A percentile compares a stretch with the other conserved stretches of the same genome.
Conservation (phyloP, 441 rosid species). For the Pelargonium exstipulatum region DNA sequence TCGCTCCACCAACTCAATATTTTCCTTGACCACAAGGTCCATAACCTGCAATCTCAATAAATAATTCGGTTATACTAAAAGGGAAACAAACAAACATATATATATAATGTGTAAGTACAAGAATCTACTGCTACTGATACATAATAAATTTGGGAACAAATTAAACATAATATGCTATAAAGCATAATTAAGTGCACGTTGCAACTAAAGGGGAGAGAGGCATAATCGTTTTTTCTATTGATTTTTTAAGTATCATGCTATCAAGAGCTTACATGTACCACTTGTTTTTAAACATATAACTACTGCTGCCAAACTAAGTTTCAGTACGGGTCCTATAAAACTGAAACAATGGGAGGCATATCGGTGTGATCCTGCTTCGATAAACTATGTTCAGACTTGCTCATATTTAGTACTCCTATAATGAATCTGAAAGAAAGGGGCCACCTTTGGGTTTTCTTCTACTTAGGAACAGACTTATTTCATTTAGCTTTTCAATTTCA, state of each 20-base stretch:
- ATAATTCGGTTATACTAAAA: conserved; percentile 1
- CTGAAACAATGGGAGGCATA: too few relatives aligned
- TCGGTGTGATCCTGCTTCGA: too few relatives aligned
- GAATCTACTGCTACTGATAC: neutral
- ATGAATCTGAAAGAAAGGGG: too few relatives aligned
- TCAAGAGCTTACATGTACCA: neutral
- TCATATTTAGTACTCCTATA: too few relatives aligned
- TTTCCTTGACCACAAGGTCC: conserved; percentile 67
- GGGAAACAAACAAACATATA: neutral
- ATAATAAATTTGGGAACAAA: neutral
- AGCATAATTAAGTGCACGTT: neutral
- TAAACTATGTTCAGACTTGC: too few relatives aligned
- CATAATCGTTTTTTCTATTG: neutral
- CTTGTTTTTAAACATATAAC: too few relatives aligned
- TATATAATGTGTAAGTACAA: neutral
- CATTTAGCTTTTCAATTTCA: too few relatives aligned
- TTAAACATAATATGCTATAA: neutral
- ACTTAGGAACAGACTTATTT: too few relatives aligned
- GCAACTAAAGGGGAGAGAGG: neutral
- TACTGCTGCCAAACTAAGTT: too few relatives aligned
- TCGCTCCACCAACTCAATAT: conserved; percentile 61
- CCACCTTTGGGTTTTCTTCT: too few relatives aligned
- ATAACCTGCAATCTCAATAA: conserved; percentile 47
- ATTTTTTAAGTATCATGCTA: neutral
- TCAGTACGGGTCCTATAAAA: too few relatives aligned